Conservation (phyloP, 2,329 filamentous ascomycete genomes). For the Cercospora berteroae region DNA sequence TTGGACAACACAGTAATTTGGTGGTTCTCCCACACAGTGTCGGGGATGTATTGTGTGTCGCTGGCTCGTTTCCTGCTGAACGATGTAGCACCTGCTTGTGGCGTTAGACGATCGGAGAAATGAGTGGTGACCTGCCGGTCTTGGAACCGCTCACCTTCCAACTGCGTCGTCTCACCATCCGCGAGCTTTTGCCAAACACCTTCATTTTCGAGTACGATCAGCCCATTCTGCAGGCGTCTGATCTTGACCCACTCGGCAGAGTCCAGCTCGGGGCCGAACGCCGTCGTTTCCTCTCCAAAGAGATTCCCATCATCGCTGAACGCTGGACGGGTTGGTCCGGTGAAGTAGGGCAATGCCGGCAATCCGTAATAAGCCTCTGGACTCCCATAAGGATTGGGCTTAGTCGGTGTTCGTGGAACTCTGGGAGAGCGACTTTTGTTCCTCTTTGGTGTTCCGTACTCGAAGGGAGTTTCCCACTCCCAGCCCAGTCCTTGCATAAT, state of each 20-base stretch:
- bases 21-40: background rate
- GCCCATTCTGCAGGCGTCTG: background rate
- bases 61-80: background rate
- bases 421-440: background rate
- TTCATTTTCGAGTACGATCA: background rate
- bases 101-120: background rate
- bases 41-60: background rate
- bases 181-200: background rate
- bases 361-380: background rate
- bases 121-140: background rate
- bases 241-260: conserved; percentile 1
- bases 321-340: background rate
- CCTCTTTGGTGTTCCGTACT: background rate
- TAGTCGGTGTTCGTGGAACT: background rate
- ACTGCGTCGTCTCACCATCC: background rate
- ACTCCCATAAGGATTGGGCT: background rate
- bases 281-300: background rate
- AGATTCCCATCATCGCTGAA: background rate
- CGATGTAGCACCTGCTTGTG: background rate
- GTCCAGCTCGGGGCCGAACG: background rate
- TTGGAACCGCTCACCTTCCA: background rate
- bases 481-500: background rate
- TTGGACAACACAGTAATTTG: background rate
- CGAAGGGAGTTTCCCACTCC: background rate
- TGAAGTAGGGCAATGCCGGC: background rate